Evolutionary conservation across 164 flowering plant genomes (phyloP), one percentile per base, ranked within the genome.

Genomic region (Tetracentron sinense): DNA sequence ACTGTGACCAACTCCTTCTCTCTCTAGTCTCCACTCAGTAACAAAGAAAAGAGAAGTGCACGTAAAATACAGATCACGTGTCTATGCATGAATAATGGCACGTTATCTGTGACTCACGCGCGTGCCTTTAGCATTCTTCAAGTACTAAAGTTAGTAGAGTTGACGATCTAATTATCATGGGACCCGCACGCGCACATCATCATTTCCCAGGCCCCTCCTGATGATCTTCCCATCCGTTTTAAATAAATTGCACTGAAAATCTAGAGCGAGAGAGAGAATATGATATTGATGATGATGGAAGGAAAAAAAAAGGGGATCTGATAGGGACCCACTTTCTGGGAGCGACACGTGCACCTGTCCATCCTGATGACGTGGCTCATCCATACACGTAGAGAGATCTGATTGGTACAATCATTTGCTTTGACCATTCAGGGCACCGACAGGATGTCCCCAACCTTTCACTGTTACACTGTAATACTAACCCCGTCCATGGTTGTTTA

Each of bases 341-440:
- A 30, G 15, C 0, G 33, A 23, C 26, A 60, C 63, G 25, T 60
- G 63, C 17, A n/a, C 17, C 6, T 48, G 63, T 60, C 53, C 15
- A 29, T 21, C 28, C 25, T 20, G 25, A 42, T 54, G 33, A 60
- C 33, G 46, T 62, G 57, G 38, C 10, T n/a, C 10, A 17, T 23
- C 25, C 26, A 0, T 29, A 52, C 57, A n/a, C 66, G 66, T 38
- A 16, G 50, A 42, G 20, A 20, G 44, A 56, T 17, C 56, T 62
- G 62, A 62, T 68, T 68, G 62, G 56, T 27, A 35, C n/a, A 28
- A 56, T 44, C 49, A 69, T 62, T 28, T 21, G 25, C 31, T 50
- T 61, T 62, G 72, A 69, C 72, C 58, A 51, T 61, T 56, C 60
- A n/a, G n/a, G n/a, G 19, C 61, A 49, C 66, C 66, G 62, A 56